phyloP scores from a whole-genome alignment of 768 basidiomycete genomes.

The Auriscalpium orientale region DNA sequence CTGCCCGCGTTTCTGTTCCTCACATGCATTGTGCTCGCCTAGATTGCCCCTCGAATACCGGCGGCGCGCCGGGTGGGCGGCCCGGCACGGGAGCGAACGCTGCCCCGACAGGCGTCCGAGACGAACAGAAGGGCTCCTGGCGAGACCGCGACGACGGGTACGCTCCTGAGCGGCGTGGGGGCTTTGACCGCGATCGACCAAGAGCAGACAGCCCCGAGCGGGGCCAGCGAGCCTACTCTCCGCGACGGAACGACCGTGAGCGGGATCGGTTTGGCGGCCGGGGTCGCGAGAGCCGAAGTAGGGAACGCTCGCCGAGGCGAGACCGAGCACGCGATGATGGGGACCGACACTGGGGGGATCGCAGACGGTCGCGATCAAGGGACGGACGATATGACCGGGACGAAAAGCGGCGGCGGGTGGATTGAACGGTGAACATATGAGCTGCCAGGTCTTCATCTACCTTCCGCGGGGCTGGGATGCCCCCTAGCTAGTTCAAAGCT shows the following conservation, averaged over 20 bases:
- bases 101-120: constrained; percentile 14
- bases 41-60: constrained; percentile 32
- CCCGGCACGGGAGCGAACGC: constrained; percentile 28
- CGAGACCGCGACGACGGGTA: constrained; percentile 14
- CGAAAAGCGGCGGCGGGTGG: constrained; percentile 28
- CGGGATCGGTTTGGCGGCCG: not conserved
- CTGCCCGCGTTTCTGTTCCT: not conserved
- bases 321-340: constrained; percentile 18
- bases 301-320: constrained; percentile 10
- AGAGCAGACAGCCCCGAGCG: not conserved
- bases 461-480: too few species aligned
- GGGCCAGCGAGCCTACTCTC: constrained; percentile 6
- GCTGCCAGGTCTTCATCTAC: too few species aligned
- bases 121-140: constrained; percentile 16
- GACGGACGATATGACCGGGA: constrained; percentile 17
- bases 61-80: constrained; percentile 17
- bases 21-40: not conserved
- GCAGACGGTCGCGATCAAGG: constrained; percentile 23
- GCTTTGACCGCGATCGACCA: not conserved
- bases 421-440: constrained; percentile 11
- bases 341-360: constrained; percentile 9
- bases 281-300: constrained; percentile 5
- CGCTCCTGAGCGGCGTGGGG: constrained; percentile 2
- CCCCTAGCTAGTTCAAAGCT: too few species aligned
- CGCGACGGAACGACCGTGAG: constrained; percentile 6